Conservation (phyloP, 805 yeast genomes). For the Kodamaea neixiangensis region DNA sequence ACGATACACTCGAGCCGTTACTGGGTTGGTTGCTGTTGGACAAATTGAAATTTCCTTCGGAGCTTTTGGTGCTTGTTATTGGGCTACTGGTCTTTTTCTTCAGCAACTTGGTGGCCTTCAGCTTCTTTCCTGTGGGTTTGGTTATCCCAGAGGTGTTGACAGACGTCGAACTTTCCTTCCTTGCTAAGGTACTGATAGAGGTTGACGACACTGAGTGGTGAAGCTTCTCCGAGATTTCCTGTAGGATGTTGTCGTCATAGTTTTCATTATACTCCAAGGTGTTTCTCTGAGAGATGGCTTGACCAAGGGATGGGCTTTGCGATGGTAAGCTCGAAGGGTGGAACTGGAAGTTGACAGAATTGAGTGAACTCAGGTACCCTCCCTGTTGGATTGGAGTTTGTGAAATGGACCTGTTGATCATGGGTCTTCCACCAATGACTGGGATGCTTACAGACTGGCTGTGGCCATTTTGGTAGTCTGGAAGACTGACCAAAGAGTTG, state of each 20-base stretch:
- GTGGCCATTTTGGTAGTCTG: conserved; percentile 24
- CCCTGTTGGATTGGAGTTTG: conserved; percentile 22
- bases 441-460: conserved; percentile 13
- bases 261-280: conserved; percentile 3
- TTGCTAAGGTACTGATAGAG: conserved; percentile 9
- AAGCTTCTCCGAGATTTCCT: conserved; percentile 9
- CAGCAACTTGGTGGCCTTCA: conserved; percentile 4
- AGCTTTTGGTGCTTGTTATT: background rate
- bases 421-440: conserved; percentile 10
- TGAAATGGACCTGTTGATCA: conserved; percentile 15
- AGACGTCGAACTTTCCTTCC: conserved; percentile 6
- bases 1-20: conserved; percentile 31
- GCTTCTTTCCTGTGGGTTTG: conserved; percentile 4
- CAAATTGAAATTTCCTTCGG: background rate
- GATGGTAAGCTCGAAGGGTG: conserved; percentile 13
- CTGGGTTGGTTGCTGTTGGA: background rate
- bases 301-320: conserved; percentile 5
- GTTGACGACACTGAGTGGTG: conserved; percentile 7
- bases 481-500: conserved; percentile 32
- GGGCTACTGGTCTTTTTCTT: conserved; percentile 11
- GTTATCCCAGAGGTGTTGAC: conserved; percentile 3
- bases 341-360: conserved; percentile 5
- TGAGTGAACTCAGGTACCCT: conserved; percentile 6
- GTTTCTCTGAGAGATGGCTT: background rate
- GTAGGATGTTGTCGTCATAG: conserved; percentile 7